Percentiles rank a stretch among this genome's conserved stretches.
These are phyloP conservation scores for Metschnikowia kofuensis DNA, from an alignment of 805 yeast genomes.

Conservation along the genomic window DNA sequence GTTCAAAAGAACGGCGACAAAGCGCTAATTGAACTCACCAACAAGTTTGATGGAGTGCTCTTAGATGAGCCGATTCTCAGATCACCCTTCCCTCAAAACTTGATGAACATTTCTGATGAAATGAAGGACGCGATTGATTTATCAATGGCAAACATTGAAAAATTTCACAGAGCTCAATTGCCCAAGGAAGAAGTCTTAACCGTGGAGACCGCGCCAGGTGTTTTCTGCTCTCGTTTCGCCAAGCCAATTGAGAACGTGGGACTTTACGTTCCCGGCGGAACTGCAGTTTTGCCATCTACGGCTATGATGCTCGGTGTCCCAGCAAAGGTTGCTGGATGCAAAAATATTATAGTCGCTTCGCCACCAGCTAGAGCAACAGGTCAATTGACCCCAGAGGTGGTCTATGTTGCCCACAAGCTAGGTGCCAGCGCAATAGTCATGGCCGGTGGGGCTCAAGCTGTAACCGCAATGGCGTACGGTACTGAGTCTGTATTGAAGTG, in stretches of 20 bases:
- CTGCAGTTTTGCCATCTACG: slow-evolving; percentile 96
- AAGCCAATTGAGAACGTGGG: slow-evolving; percentile 95
- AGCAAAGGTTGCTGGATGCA: slow-evolving; percentile 96
- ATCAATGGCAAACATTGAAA: slow-evolving; percentile 82
- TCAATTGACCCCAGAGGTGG: slow-evolving; percentile 92
- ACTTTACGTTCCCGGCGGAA: slow-evolving; percentile 96
- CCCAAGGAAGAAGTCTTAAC: slow-evolving; percentile 63
- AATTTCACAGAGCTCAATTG: slow-evolving; percentile 91
- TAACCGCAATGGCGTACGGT: slow-evolving; percentile 98
- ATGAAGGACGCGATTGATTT: slow-evolving; percentile 84
- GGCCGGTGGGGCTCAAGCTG: slow-evolving; percentile 99
- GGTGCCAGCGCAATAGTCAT: slow-evolving; percentile 88
- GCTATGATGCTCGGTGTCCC: slow-evolving; percentile 98
- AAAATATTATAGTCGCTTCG: slow-evolving; percentile 86
- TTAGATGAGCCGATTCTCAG: slow-evolving; percentile 68
- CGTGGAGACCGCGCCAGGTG: slow-evolving; percentile 95
- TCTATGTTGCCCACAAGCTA: slow-evolving; percentile 92
- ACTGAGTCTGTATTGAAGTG: slow-evolving; percentile 89
- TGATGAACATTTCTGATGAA: slow-evolving; percentile 69
- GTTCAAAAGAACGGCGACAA: slow-evolving; percentile 79
- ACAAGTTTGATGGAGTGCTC: slow-evolving; percentile 83
- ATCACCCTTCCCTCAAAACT: slow-evolving; percentile 84
- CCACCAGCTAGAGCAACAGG: slow-evolving; percentile 93
- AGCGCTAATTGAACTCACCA: slow-evolving; percentile 86
- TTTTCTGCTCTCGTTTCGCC: slow-evolving; percentile 88